These are phyloP conservation scores for Cystoderma amianthinum DNA, from an alignment of 768 basidiomycete genomes.

Conservation along the genomic window DNA sequence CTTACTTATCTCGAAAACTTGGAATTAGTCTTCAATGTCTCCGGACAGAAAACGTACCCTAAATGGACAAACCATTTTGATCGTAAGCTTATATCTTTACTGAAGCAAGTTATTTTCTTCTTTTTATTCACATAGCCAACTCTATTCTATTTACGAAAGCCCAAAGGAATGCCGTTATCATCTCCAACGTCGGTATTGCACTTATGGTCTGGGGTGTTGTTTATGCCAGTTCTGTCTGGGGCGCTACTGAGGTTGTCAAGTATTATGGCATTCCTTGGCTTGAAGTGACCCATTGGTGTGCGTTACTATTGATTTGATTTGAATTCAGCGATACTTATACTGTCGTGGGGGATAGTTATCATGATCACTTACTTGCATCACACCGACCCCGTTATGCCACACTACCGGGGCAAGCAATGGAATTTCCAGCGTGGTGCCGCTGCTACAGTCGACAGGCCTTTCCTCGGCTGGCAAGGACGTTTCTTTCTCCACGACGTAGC, in stretches of 20 bases:
- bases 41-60: slow-evolving; percentile 51
- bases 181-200: slow-evolving; percentile 49
- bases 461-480: slow-evolving; percentile 45
- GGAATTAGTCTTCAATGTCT: slow-evolving; percentile 46
- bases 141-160: slow-evolving; percentile 47
- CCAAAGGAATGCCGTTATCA: slow-evolving; percentile 43
- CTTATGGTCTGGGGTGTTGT: slow-evolving; percentile 34
- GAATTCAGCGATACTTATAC: not conserved
- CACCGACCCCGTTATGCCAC: slow-evolving; percentile 38
- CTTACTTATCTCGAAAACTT: not conserved
- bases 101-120: not conserved
- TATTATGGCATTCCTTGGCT: slow-evolving; percentile 51
- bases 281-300: slow-evolving; percentile 47
- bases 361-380: slow-evolving; percentile 47
- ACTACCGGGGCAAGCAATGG: slow-evolving; percentile 40
- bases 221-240: slow-evolving; percentile 26
- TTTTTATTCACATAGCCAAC: slow-evolving; percentile 27
- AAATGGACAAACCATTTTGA: slow-evolving; percentile 61
- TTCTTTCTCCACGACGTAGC: slow-evolving; percentile 50
- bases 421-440: slow-evolving; percentile 44
- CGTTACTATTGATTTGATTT: slow-evolving; percentile 8
- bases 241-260: slow-evolving; percentile 32
- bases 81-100: slow-evolving; percentile 29
- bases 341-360: slow-evolving; percentile 13
- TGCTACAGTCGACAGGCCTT: slow-evolving; percentile 38